Evolutionary conservation across 1,284 basidiomycete genomes (phyloP).

Genomic region (Erythrobasidium hasegawianum): DNA sequence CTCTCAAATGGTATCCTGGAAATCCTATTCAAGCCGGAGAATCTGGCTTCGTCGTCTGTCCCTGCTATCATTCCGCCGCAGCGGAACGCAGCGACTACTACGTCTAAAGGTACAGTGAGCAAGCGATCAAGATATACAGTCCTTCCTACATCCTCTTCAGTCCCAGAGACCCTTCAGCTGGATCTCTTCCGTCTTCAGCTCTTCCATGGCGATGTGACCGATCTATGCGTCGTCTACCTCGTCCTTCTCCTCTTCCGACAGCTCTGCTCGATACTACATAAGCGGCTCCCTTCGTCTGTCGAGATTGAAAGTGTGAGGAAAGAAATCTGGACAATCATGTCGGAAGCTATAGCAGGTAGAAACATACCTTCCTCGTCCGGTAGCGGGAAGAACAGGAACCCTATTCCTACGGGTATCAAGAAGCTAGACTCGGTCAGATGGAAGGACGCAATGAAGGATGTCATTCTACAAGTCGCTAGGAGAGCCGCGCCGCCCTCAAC

Average conservation of each 20-base stretch:
- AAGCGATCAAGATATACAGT: slow-evolving; percentile 38
- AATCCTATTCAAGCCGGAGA: slow-evolving; percentile 60
- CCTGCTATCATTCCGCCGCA: not conserved
- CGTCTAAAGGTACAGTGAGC: not conserved
- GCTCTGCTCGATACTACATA: slow-evolving; percentile 55
- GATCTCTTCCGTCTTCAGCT: slow-evolving; percentile 69
- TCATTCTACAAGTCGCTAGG: slow-evolving; percentile 62
- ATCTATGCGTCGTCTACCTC: slow-evolving; percentile 72
- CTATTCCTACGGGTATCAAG: slow-evolving; percentile 38
- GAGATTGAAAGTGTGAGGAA: slow-evolving; percentile 63
- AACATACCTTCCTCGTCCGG: slow-evolving; percentile 55
- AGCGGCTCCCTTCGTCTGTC: slow-evolving; percentile 44
- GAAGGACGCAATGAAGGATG: slow-evolving; percentile 57
- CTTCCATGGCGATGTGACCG: slow-evolving; percentile 68
- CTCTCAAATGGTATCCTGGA: slow-evolving; percentile 61
- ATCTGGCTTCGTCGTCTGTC: not conserved
- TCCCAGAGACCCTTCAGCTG: slow-evolving; percentile 79
- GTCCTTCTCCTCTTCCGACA: slow-evolving; percentile 75
- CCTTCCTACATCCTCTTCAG: slow-evolving; percentile 52
- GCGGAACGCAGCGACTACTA: not conserved
- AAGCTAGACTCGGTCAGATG: slow-evolving; percentile 54
- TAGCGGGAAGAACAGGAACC: slow-evolving; percentile 31
- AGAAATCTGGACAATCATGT: slow-evolving; percentile 71
- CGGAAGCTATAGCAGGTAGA: slow-evolving; percentile 46
- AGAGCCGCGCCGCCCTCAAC: slow-evolving; percentile 16